Conservation (phyloP, 192 early-diverging fungal species). For the Globomyces pollinis-pini region DNA sequence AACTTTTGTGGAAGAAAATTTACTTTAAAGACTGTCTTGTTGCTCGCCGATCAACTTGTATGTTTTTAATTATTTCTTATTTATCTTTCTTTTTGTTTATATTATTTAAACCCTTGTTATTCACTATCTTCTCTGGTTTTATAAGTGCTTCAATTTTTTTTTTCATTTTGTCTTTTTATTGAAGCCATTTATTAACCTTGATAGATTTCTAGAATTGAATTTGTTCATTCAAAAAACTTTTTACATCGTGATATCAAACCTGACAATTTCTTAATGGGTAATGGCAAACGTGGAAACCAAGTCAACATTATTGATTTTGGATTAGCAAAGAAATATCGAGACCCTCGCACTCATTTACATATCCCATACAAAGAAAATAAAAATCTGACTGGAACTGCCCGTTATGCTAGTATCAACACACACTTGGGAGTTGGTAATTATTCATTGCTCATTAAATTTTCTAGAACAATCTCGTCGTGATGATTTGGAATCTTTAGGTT, state of each 20-base stretch:
- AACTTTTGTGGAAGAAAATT: slow-evolving; percentile 61
- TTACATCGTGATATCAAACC: slow-evolving; percentile 60
- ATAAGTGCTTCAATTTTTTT: slow-evolving; percentile 19
- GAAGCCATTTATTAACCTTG: too few species aligned
- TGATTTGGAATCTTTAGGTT: slow-evolving; percentile 57
- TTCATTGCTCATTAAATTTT: too few species aligned
- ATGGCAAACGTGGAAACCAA: slow-evolving; percentile 54
- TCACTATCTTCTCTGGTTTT: background rate
- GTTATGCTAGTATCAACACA: slow-evolving; percentile 54
- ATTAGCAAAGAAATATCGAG: slow-evolving; percentile 57
- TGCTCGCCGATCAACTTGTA: slow-evolving; percentile 57
- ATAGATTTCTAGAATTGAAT: slow-evolving; percentile 57
- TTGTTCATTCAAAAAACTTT: slow-evolving; percentile 62
- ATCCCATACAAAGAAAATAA: slow-evolving; percentile 64
- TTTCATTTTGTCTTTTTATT: slow-evolving; percentile 2
- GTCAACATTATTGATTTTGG: slow-evolving; percentile 64
- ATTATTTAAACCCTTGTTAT: background rate
- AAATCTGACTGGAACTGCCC: slow-evolving; percentile 57
- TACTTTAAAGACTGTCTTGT: slow-evolving; percentile 51
- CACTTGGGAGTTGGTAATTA: slow-evolving; percentile 50
- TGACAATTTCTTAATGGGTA: slow-evolving; percentile 57
- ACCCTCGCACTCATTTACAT: slow-evolving; percentile 55
- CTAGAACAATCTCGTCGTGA: slow-evolving; percentile 59
- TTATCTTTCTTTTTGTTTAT: slow-evolving; percentile 5
- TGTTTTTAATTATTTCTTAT: slow-evolving; percentile 7